Conservation (phyloP, 805 yeast species). For the Blastobotrys americana region DNA sequence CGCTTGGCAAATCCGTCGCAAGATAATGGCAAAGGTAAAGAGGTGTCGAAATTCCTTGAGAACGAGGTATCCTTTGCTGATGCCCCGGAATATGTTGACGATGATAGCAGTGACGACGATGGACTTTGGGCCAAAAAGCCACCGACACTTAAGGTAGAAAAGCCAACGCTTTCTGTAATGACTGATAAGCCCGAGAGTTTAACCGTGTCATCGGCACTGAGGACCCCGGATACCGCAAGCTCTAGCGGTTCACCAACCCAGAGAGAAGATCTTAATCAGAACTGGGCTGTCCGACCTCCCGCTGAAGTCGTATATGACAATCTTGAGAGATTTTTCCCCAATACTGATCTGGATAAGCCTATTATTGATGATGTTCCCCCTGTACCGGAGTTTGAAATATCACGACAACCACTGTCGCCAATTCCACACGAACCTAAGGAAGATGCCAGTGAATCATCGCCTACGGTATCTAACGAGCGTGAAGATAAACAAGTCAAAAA, state of each 20-base stretch:
- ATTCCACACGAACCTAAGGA: slow-evolving; percentile 17
- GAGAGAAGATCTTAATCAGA: slow-evolving; percentile 9
- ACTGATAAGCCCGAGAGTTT: neutral
- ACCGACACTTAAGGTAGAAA: slow-evolving; percentile 12
- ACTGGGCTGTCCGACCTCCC: slow-evolving; percentile 83
- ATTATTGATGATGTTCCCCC: slow-evolving; percentile 58
- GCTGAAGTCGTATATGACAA: slow-evolving; percentile 90
- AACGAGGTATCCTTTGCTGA: slow-evolving; percentile 67
- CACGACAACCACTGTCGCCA: slow-evolving; percentile 14
- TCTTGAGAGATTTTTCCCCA: slow-evolving; percentile 85
- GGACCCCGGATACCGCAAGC: slow-evolving; percentile 12
- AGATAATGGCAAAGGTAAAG: slow-evolving; percentile 41
- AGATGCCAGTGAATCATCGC: neutral
- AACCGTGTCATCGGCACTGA: slow-evolving; percentile 5
- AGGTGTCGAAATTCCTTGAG: too few species aligned
- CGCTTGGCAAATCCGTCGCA: too few species aligned
- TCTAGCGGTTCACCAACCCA: slow-evolving; percentile 9
- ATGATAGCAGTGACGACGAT: slow-evolving; percentile 38
- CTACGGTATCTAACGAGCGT: neutral
- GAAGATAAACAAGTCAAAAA: neutral
- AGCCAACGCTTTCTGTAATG: neutral
- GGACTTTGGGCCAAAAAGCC: slow-evolving; percentile 54
- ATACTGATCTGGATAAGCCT: slow-evolving; percentile 86
- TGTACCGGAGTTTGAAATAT: slow-evolving; percentile 22
- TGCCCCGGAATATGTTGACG: slow-evolving; percentile 48